phyloP scores from a whole-genome alignment of 2,329 filamentous ascomycete genomes.

The Aspergillaceae sp. region DNA sequence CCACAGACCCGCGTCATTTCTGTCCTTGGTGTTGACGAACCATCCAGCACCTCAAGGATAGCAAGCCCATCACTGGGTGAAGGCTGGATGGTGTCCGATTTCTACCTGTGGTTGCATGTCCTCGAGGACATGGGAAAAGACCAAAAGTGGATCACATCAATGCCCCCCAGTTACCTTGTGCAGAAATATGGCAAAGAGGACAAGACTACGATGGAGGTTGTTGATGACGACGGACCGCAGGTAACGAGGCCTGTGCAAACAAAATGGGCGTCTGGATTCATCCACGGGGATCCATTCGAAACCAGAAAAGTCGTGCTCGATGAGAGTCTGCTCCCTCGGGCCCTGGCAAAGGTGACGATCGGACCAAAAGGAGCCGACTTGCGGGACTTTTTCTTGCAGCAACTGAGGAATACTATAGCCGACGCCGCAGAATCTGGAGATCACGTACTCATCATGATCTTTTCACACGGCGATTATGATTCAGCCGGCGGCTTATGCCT shows the following conservation, averaged over 20 bases:
- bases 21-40: slow-evolving; percentile 5
- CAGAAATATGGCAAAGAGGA: slow-evolving; percentile 4
- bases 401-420: not conserved
- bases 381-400: slow-evolving; percentile 2
- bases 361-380: slow-evolving; percentile 1
- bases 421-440: slow-evolving; percentile 1
- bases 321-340: not conserved
- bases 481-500: slow-evolving; percentile 1
- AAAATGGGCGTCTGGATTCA: slow-evolving; percentile 3
- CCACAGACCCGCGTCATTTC: slow-evolving; percentile 5
- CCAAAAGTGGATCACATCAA: slow-evolving; percentile 6
- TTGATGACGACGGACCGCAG: not conserved
- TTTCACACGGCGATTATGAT: slow-evolving; percentile 7
- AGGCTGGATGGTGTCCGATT: slow-evolving; percentile 9
- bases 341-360: slow-evolving; percentile 1
- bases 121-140: slow-evolving; percentile 6
- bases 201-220: slow-evolving; percentile 1
- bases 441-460: slow-evolving; percentile 4
- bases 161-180: slow-evolving; percentile 4
- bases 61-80: slow-evolving; percentile 5
- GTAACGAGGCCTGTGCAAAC: slow-evolving; percentile 1
- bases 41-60: not conserved
- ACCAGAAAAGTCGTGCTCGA: slow-evolving; percentile 4
- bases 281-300: slow-evolving; percentile 5
- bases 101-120: slow-evolving; percentile 8